Percentiles rank a stretch among this genome's conserved stretches.
These are phyloP conservation scores for Candida glaebosa DNA, from an alignment of 805 yeast species.

Conservation along the genomic window DNA sequence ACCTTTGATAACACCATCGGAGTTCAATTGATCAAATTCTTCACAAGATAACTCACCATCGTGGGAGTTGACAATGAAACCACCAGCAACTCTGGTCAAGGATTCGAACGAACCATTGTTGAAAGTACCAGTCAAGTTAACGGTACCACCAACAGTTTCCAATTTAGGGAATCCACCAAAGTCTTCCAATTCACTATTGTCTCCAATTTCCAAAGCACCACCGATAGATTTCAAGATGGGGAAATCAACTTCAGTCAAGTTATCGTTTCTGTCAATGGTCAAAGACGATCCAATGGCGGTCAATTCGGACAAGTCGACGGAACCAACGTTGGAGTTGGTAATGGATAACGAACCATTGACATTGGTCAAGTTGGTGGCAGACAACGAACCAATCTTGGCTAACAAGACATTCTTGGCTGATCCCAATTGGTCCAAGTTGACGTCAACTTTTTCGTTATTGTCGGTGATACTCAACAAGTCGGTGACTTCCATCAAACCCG, in stretches of 20 bases:
- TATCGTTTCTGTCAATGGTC: slow-evolving; percentile 67
- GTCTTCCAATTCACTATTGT: slow-evolving; percentile 69
- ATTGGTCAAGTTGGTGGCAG: slow-evolving; percentile 61
- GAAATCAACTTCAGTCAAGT: slow-evolving; percentile 67
- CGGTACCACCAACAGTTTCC: slow-evolving; percentile 82
- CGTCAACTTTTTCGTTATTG: slow-evolving; percentile 77
- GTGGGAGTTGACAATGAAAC: slow-evolving; percentile 74
- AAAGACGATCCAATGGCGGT: slow-evolving; percentile 75
- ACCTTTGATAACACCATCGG: slow-evolving; percentile 85
- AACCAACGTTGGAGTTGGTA: slow-evolving; percentile 64
- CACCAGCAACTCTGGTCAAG: slow-evolving; percentile 84
- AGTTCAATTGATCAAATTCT: slow-evolving; percentile 66
- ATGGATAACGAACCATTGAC: slow-evolving; percentile 84
- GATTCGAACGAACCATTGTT: slow-evolving; percentile 71
- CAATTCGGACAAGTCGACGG: slow-evolving; percentile 53
- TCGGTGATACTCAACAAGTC: slow-evolving; percentile 73
- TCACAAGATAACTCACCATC: slow-evolving; percentile 77
- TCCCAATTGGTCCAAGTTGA: slow-evolving; percentile 61
- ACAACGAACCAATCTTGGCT: slow-evolving; percentile 73
- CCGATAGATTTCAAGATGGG: slow-evolving; percentile 68
- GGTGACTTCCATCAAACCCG: slow-evolving; percentile 71
- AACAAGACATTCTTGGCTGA: slow-evolving; percentile 89
- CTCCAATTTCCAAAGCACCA: slow-evolving; percentile 90
- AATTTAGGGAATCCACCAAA: slow-evolving; percentile 74
- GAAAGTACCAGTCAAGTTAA: slow-evolving; percentile 75